Conservation (phyloP, 2,329 filamentous ascomycete genomes). For the Trichoderma sp. region DNA sequence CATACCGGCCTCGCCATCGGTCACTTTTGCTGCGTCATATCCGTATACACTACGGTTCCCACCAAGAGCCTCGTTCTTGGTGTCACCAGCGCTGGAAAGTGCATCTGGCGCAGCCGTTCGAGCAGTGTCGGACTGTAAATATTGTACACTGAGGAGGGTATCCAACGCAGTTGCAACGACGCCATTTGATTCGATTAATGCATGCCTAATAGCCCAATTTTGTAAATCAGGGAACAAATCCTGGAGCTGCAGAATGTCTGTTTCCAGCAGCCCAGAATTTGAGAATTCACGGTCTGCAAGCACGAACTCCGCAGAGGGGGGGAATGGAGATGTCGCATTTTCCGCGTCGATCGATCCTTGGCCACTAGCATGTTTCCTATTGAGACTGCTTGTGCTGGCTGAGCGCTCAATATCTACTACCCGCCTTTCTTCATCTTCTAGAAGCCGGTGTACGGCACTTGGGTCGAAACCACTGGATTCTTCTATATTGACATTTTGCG, state of each 20-base stretch:
- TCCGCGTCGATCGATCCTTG: slow-evolving; percentile 38
- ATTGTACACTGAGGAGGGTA: slow-evolving; percentile 77
- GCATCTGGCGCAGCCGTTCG: slow-evolving; percentile 78
- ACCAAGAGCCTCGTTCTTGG: slow-evolving; percentile 6
- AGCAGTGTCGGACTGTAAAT: slow-evolving; percentile 69
- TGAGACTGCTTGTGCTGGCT: neutral
- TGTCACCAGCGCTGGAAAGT: slow-evolving; percentile 64
- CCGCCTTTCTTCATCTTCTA: slow-evolving; percentile 34
- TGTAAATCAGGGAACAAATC: slow-evolving; percentile 75
- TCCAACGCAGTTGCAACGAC: slow-evolving; percentile 75
- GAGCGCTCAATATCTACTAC: slow-evolving; percentile 30
- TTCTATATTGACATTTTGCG: slow-evolving; percentile 64
- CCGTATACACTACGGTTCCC: neutral
- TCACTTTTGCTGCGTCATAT: neutral
- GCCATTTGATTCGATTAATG: slow-evolving; percentile 68
- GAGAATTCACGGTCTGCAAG: slow-evolving; percentile 40
- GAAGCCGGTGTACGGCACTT: slow-evolving; percentile 64
- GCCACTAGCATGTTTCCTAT: neutral
- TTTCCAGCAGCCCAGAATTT: slow-evolving; percentile 54
- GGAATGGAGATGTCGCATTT: slow-evolving; percentile 35
- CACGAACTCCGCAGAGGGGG: slow-evolving; percentile 31
- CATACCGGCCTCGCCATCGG: neutral
- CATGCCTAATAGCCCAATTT: slow-evolving; percentile 65
- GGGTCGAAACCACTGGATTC: slow-evolving; percentile 79
- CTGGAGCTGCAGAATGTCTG: slow-evolving; percentile 65